Percentiles rank a stretch among this genome's conserved stretches.
These are phyloP conservation scores for Rhynchosporium agropyri DNA, from an alignment of 2,329 filamentous ascomycete genomes.

Conservation along the genomic window DNA sequence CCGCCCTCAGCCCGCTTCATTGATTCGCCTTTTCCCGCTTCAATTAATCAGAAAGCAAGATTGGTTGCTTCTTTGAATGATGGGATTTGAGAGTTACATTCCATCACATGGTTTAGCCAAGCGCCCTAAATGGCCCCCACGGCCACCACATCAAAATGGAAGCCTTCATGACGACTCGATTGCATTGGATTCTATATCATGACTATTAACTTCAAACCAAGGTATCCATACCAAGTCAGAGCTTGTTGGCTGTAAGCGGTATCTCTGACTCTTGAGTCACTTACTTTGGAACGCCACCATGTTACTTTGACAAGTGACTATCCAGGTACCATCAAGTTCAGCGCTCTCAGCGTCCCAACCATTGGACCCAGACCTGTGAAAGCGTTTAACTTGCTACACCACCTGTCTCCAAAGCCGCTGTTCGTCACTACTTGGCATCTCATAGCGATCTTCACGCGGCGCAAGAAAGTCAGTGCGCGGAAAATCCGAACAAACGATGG, in stretches of 20 bases:
- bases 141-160: conserved; percentile 2
- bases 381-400: conserved; percentile 13
- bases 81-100: background rate
- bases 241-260: background rate
- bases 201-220: background rate
- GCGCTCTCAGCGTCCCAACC: background rate
- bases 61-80: background rate
- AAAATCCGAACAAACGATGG: conserved; percentile 15
- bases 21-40: too few species aligned
- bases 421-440: background rate
- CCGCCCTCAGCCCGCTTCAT: too few species aligned
- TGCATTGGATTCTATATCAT: background rate
- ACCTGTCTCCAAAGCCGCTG: conserved; percentile 13
- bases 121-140: background rate
- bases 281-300: conserved; percentile 5
- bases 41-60: too few species aligned
- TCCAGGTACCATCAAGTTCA: background rate
- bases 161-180: conserved; percentile 3
- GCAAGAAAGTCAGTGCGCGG: conserved; percentile 9
- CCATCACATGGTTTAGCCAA: background rate
- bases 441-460: background rate
- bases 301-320: background rate
- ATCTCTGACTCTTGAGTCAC: background rate
- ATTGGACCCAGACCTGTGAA: conserved; percentile 2
- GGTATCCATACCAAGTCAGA: background rate